These are phyloP conservation scores for Pseudogymnoascus sp. DNA, from an alignment of 2,329 filamentous ascomycete species.

Conservation along the genomic window DNA sequence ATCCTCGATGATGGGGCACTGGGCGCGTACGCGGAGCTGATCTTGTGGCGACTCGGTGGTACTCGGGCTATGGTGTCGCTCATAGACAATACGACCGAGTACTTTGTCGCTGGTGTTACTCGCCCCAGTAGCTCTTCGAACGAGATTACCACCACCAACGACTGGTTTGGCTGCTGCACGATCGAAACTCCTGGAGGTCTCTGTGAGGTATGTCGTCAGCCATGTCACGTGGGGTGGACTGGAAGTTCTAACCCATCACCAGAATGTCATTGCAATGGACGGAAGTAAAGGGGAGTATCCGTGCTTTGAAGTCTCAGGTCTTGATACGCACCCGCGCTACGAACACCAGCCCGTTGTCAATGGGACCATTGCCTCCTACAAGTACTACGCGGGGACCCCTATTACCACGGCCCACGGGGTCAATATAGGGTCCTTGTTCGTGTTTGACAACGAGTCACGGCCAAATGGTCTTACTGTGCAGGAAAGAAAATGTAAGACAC, in stretches of 20 bases:
- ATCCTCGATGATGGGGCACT: conserved; percentile 22
- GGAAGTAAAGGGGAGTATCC: conserved; percentile 16
- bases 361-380: conserved; percentile 16
- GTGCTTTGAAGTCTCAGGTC: conserved; percentile 21
- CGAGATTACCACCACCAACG: conserved; percentile 12
- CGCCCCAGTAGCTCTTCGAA: conserved; percentile 10
- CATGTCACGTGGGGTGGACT: neutral
- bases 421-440: conserved; percentile 23
- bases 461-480: conserved; percentile 37
- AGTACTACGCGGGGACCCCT: conserved; percentile 24
- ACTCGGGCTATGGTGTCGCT: conserved; percentile 25
- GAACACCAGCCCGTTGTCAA: conserved; percentile 19
- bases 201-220: conserved; percentile 20
- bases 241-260: neutral
- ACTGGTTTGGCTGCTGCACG: conserved; percentile 23
- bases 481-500: conserved; percentile 27
- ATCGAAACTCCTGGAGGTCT: conserved; percentile 22
- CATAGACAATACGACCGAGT: conserved; percentile 23
- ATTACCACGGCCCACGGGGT: conserved; percentile 22
- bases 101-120: conserved; percentile 22
- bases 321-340: conserved; percentile 19
- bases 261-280: conserved; percentile 20
- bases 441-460: conserved; percentile 35
- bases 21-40: conserved; percentile 10
- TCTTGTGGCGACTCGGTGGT: conserved; percentile 19